Evolutionary conservation across 1,139 yeast species (phyloP), one percentile per base, ranked within the genome.

Genomic region (Candida sp.): DNA sequence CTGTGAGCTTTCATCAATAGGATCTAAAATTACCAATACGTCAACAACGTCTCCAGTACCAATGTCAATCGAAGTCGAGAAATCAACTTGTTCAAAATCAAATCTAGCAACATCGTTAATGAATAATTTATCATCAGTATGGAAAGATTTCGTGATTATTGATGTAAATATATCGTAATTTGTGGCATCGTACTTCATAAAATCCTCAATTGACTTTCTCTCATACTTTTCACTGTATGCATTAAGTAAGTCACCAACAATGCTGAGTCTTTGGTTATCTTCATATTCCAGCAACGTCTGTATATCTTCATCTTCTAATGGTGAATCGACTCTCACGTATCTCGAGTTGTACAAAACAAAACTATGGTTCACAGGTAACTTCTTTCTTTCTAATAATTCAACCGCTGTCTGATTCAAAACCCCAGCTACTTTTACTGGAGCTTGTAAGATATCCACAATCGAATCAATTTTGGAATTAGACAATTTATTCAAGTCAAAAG

Each of bases 1-100:
- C 55, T 88, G 97, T 0, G 96, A 77, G 22, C 68, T 56, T 50
- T 85, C 89, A 45, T 79, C 77, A 4, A 82, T 60, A 1, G 98
- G 98, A 59, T 93, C 91, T 35, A 87, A 53, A 2, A 87, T 66
- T 1, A 86, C 68, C 5, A 79, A 62, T 3, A 91, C 56, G 46
- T 83, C 84, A 19, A 82, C 60, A 15, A 66, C 61, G 21, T 55
- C 53, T 5, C 49, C 49, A 22, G 57, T 54, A n/a, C 60, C 53
- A n/a, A 69, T 50, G 9, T 65, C 66, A 35, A 72, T 50, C 7
- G 70, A 54, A 49, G 69, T 57, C 3, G 59, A 57, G 41, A 57
- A 56, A 34, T 66, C 63, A 47, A 77, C 53, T 2, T 68, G 61
- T 7, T 67, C 57, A 43, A 81, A 64, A 49, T 75, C 77, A 50